phyloP scores from a whole-genome alignment of 257 asterid species.

The Hygrophila difformis region DNA sequence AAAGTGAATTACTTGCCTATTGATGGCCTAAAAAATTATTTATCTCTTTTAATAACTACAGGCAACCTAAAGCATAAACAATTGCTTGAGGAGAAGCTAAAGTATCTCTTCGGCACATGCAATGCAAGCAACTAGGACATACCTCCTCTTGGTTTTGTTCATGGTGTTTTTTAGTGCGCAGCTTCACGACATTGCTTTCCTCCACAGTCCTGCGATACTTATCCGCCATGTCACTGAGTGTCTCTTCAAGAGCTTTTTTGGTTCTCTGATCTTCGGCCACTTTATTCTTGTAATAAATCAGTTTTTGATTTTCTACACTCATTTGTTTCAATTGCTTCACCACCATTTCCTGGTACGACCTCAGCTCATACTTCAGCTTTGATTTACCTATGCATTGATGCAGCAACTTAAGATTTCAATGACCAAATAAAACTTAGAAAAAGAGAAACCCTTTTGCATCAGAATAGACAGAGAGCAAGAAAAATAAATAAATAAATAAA shows the following conservation, averaged over 20 bases:
- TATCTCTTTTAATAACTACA: too few species aligned
- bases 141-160: slow-evolving; percentile 66
- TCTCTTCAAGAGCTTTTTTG: slow-evolving; percentile 41
- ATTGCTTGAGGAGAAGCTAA: slow-evolving; percentile 8
- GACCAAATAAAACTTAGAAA: slow-evolving; percentile 2
- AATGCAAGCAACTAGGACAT: slow-evolving; percentile 15
- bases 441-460: too few species aligned
- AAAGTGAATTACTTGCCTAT: too few species aligned
- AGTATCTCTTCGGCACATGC: not conserved
- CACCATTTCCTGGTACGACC: slow-evolving; percentile 41
- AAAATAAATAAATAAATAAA: too few species aligned
- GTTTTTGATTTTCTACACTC: slow-evolving; percentile 51
- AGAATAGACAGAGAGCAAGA: not conserved
- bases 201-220: slow-evolving; percentile 32
- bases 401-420: slow-evolving; percentile 2
- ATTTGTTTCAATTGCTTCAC: slow-evolving; percentile 35
- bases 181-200: slow-evolving; percentile 36
- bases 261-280: slow-evolving; percentile 29
- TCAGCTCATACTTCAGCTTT: slow-evolving; percentile 36
- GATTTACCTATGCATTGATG: slow-evolving; percentile 30
- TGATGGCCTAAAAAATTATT: too few species aligned
- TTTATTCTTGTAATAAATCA: slow-evolving; percentile 27
- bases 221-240: slow-evolving; percentile 20
- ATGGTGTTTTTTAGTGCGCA: slow-evolving; percentile 40
- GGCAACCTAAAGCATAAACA: not conserved